These are phyloP conservation scores for Taphrina sp. DNA, from an alignment of 1,139 yeast species.

Conservation along the genomic window DNA sequence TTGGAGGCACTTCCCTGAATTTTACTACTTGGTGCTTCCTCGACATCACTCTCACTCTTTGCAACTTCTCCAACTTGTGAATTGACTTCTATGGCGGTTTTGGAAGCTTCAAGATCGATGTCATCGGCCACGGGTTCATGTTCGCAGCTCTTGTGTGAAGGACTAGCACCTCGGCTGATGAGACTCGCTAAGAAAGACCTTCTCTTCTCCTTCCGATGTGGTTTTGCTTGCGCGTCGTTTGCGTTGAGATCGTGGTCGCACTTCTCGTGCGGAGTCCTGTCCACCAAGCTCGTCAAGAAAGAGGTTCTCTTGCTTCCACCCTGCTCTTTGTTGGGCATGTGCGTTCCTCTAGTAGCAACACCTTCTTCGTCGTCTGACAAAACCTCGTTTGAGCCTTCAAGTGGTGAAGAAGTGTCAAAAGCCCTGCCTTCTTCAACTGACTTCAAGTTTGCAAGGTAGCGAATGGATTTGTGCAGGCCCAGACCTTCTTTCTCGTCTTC, in stretches of 20 bases:
- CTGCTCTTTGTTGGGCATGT: neutral
- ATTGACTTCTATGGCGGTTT: neutral
- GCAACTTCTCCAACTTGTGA: neutral
- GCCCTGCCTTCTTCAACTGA: constrained; percentile 21
- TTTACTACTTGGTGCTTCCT: neutral
- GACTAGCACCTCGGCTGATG: too few relatives aligned
- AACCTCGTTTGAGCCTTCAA: constrained; percentile 12
- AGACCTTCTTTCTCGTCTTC: neutral
- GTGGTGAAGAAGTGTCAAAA: neutral
- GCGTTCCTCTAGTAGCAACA: too few relatives aligned
- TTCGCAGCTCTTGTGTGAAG: too few relatives aligned
- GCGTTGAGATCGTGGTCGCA: too few relatives aligned
- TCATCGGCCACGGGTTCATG: too few relatives aligned
- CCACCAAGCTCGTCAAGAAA: neutral
- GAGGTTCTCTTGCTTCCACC: too few relatives aligned
- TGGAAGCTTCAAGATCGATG: too few relatives aligned
- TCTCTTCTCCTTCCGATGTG: constrained; percentile 25
- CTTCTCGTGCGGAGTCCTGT: neutral
- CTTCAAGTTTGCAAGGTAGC: constrained; percentile 2
- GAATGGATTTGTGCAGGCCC: constrained; percentile 3
- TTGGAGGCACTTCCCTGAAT: neutral
- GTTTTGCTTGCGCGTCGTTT: constrained; percentile 4
- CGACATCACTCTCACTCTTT: neutral
- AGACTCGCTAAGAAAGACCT: constrained; percentile 1
- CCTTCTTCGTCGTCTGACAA: constrained; percentile 19